These are phyloP conservation scores for Sporothrix protearum DNA, from an alignment of 2,329 filamentous ascomycete species.

Conservation along the genomic window DNA sequence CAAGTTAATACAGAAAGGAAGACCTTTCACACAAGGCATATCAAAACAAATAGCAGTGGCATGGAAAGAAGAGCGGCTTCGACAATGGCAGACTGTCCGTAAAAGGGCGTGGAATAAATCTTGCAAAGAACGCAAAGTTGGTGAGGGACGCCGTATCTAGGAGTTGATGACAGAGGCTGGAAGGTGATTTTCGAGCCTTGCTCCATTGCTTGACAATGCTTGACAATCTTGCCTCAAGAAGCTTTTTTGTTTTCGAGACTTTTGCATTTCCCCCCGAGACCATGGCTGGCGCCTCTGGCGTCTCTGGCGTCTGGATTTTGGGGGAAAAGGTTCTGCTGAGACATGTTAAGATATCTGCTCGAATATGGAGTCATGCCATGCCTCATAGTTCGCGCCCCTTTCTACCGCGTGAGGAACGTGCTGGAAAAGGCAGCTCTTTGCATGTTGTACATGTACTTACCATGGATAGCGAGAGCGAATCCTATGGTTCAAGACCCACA, in stretches of 20 bases:
- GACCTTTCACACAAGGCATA: too few relatives aligned
- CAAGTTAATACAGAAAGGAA: background rate
- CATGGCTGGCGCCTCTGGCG: background rate
- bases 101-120: background rate
- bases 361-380: background rate
- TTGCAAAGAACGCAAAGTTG: background rate
- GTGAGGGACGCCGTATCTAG: background rate
- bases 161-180: background rate
- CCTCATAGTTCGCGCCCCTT: background rate
- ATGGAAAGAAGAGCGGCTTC: background rate
- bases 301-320: background rate
- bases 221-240: background rate
- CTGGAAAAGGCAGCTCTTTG: constrained; percentile 23
- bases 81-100: background rate
- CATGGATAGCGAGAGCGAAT: constrained; percentile 39
- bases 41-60: background rate
- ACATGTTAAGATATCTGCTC: background rate
- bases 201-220: background rate
- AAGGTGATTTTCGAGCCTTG: constrained; percentile 16
- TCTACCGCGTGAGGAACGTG: background rate
- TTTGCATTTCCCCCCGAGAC: background rate
- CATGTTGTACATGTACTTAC: constrained; percentile 28
- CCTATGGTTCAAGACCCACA: constrained; percentile 46
- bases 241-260: background rate
- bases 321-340: background rate